These are phyloP conservation scores for Gynostemma pentaphyllum DNA, from an alignment of 306 rosid species.

Conservation along the genomic window DNA sequence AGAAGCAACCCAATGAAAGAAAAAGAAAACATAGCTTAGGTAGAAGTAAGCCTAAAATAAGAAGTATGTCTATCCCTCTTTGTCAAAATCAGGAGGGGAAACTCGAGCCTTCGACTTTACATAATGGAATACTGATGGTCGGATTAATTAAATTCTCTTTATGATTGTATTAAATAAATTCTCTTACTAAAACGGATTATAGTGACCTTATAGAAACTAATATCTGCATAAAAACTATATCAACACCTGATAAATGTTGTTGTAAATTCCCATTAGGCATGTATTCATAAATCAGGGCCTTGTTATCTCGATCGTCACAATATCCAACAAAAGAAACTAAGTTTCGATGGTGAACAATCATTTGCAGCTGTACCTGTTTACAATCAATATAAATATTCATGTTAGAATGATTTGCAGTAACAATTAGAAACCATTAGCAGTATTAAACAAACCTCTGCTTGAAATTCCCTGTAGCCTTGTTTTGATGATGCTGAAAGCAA, in stretches of 20 bases:
- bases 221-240: background rate
- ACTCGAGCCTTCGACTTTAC: too few relatives aligned
- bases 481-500: background rate
- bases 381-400: background rate
- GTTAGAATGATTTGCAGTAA: background rate
- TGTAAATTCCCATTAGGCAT: constrained; percentile 13
- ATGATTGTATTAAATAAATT: background rate
- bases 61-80: too few relatives aligned
- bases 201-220: background rate
- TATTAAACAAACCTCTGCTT: background rate
- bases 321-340: constrained; percentile 17
- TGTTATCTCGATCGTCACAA: constrained; percentile 10
- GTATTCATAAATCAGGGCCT: constrained; percentile 14
- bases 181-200: background rate
- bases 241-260: background rate
- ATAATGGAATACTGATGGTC: background rate
- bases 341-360: constrained; percentile 15
- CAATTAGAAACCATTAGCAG: background rate
- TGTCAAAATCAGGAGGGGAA: too few relatives aligned
- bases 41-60: too few relatives aligned
- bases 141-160: background rate
- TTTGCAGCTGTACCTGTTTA: constrained; percentile 11
- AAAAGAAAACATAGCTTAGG: too few relatives aligned
- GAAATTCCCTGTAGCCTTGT: background rate
- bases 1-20: too few relatives aligned